Base-by-base conservation (phyloP, 108 stramenopile genomes). In the Aurantiochytrium sp. region DNA sequence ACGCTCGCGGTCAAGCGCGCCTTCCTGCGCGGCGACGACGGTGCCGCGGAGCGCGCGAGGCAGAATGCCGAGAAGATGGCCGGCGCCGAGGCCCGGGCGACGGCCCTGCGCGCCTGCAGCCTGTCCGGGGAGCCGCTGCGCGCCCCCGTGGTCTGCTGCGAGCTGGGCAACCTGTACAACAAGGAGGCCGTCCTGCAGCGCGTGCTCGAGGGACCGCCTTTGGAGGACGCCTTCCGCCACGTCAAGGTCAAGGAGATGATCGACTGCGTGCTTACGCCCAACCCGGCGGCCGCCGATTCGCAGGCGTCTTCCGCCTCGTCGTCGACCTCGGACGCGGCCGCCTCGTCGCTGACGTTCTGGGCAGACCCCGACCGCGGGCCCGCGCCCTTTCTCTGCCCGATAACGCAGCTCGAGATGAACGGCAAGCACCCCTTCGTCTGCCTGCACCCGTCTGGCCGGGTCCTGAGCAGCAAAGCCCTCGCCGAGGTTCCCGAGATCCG, bases 131-230 rank as follows among this genome's bases (percentile, higher is more conserved):
- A 92, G 88, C 50, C 45, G 22, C 69, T 93, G 24, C 68, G 68
- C 42, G 92, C 89, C 15, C 92, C 92, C 12, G 85, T 93, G 39
- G 92, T 91, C 15, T 88, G 81, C 34, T 93, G 92, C 87, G 90
- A 91, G 87, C 89, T 92, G 37, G 92, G 92, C 22, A 86, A 92
- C 89, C 48, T 93, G 36, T 93, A 91, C 92, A 93, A 93, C 59
- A 93, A 93, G 88, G 92, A 92, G 17, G 90, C 89, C 27, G 68
- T 92, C 36, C 30, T 92, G 8, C 24, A 41, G 6, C 90, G 88
- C 10, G 39, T 92, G 27, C 45, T 92, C 53, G 90, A 92, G 6
- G 89, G 85, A 31, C 50, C 89, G 37, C 90, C 91, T 37, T 45
- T 88, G 50, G 86, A 87, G 15, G 89, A 87, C 17, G 87, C 90